phyloP scores from a whole-genome alignment of 176 grass and related monocot species.

The Metroxylon sagu region DNA sequence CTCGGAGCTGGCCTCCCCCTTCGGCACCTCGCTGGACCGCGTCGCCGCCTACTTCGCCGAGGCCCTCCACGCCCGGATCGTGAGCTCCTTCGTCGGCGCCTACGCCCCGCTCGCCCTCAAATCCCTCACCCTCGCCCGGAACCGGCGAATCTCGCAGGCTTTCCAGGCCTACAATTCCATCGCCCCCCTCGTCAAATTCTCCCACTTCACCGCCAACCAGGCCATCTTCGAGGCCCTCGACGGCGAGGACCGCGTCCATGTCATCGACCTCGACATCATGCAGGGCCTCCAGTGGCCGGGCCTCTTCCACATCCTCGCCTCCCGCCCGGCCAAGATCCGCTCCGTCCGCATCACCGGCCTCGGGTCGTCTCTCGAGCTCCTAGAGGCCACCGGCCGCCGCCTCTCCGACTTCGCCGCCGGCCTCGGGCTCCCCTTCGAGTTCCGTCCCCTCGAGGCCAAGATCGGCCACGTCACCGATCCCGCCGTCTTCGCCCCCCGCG shows the following conservation, averaged over 20 bases:
- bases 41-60: conserved; percentile 82
- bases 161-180: conserved; percentile 83
- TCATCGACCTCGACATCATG: conserved; percentile 95
- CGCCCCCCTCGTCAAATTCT: conserved; percentile 86
- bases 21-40: conserved; percentile 69
- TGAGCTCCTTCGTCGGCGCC: conserved; percentile 67
- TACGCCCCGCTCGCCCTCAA: conserved; percentile 48
- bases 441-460: conserved; percentile 62
- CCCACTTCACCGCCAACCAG: conserved; percentile 94
- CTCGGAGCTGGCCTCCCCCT: conserved; percentile 74
- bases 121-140: conserved; percentile 23
- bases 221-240: conserved; percentile 74
- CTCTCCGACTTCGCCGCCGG: conserved; percentile 64
- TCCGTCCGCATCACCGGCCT: conserved; percentile 75
- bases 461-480: conserved; percentile 50
- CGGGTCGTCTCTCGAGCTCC: conserved; percentile 64
- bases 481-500: conserved; percentile 31
- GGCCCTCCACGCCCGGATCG: conserved; percentile 59
- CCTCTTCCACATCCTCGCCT: conserved; percentile 80
- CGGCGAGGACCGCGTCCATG: conserved; percentile 51
- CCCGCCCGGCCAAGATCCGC: conserved; percentile 38
- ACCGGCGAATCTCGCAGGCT: conserved; percentile 40
- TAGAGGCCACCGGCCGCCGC: conserved; percentile 62
- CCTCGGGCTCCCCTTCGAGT: conserved; percentile 66
- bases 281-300: conserved; percentile 92